Base-by-base conservation (phyloP, 225 moss, liverwort and hornwort genomes). In the Climacium dendroides region DNA sequence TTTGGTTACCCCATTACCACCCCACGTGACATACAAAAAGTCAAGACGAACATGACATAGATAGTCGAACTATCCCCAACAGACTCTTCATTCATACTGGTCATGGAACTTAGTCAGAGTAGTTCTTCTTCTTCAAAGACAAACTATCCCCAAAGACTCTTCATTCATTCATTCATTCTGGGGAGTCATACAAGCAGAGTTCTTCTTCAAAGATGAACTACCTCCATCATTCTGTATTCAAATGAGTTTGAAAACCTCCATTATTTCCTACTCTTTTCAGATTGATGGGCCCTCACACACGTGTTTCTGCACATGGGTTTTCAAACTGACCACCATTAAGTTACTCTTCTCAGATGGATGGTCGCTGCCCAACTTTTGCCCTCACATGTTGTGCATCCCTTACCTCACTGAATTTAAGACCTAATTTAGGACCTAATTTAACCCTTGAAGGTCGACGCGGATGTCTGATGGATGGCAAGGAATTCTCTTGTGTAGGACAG, bases 31-130 rank as follows among this genome's bases (percentile, higher is more conserved):
- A 24, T 16, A 9, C 4, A 15, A 76, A 10, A 77, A 54, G 53
- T 54, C 25, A n/a, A 77, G 16, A 25, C 0, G 1, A 3, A 50
- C 13, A 34, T 74, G 34, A 18, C 2, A 0, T 7, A 34, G 4
- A 48, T 50, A 50, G 3, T 74, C 1, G 0, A 76, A 54, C 24
- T 76, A 53, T 19, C 75, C 13, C 23, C 45, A 30, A 19, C 7
- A 48, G 5, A 19, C 32, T 74, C 74, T 74, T 74, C 48, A 32
- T 71, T 34, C 26, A 26, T 26, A 26, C 15, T 62, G 4, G 30
- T 62, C 62, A 62, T 62, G 30, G n/a, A n/a, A n/a, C n/a, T n/a
- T 13, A 15, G 26, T 26, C 30, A 62, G 30, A 30, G 15, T 15
- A 34, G 4, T 34, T 32, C 17, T 8, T 62, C 30, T 23, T 58